Conservation (phyloP, 2,329 filamentous ascomycete species). For the Aspergillus uvarum region DNA sequence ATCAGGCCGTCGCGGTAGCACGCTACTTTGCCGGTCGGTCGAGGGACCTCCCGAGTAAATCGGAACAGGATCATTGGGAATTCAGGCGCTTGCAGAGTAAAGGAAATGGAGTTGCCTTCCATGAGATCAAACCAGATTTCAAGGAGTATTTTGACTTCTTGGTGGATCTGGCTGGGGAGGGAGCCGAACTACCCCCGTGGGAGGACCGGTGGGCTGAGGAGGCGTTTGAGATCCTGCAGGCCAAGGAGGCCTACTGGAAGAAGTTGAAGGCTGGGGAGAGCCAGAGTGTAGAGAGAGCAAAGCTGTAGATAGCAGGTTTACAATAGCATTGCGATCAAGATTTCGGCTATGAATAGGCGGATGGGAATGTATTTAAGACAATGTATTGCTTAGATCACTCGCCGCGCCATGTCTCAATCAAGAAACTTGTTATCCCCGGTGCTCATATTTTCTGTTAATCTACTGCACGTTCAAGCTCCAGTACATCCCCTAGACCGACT, state of each 20-base stretch:
- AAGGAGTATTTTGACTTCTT: conserved; percentile 43
- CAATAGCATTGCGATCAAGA: no score
- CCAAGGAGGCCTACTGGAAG: conserved; percentile 13
- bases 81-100: conserved; percentile 21
- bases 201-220: conserved; percentile 36
- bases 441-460: no score
- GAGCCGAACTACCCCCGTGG: conserved; percentile 39
- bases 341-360: no score
- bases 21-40: conserved; percentile 28
- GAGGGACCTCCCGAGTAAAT: conserved; percentile 18
- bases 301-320: no score
- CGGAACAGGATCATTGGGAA: conserved; percentile 31
- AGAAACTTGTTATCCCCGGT: no score
- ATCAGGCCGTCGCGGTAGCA: conserved; percentile 32
- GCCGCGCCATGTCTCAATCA: no score
- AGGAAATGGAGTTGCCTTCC: conserved; percentile 22
- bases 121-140: conserved; percentile 35
- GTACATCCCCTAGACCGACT: not conserved
- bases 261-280: no score
- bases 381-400: no score
- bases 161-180: conserved; percentile 40
- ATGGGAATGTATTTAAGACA: no score
- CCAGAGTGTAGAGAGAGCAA: no score
- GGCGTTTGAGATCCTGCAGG: conserved; percentile 20
- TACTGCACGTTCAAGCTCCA: no score